phyloP scores from a whole-genome alignment of 2,329 filamentous ascomycete species.

The Chaetomium globosum region DNA sequence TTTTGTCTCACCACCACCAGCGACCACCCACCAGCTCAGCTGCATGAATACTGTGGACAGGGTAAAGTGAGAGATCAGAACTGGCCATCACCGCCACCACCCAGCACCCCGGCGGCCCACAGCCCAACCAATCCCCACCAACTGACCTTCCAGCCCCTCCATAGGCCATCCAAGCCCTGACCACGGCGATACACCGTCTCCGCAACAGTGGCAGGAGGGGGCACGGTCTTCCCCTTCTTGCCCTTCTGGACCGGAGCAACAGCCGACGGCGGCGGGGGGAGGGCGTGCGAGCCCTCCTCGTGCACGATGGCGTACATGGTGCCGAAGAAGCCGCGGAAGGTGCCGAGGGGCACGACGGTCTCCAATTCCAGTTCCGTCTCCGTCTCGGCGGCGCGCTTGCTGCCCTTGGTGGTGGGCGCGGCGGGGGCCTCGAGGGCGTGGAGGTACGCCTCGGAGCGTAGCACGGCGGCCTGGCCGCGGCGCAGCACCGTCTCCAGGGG shows the following conservation, averaged over 20 bases:
- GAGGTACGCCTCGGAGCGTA: slow-evolving; percentile 58
- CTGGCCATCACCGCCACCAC: slow-evolving; percentile 63
- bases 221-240: slow-evolving; percentile 24
- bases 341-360: slow-evolving; percentile 77
- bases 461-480: slow-evolving; percentile 78
- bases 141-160: slow-evolving; percentile 75
- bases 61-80: slow-evolving; percentile 46
- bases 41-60: background rate
- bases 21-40: background rate
- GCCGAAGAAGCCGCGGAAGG: slow-evolving; percentile 82
- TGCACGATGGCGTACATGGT: slow-evolving; percentile 86
- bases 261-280: background rate
- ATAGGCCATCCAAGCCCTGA: slow-evolving; percentile 69
- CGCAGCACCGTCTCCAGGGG: slow-evolving; percentile 91
- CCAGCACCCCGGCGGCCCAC: slow-evolving; percentile 69
- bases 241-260: background rate
- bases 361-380: slow-evolving; percentile 50
- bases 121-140: slow-evolving; percentile 77
- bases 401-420: background rate
- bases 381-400: background rate
- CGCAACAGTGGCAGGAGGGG: slow-evolving; percentile 38
- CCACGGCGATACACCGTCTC: slow-evolving; percentile 59
- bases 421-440: slow-evolving; percentile 48
- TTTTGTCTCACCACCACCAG: background rate
- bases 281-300: slow-evolving; percentile 70